Evolutionary conservation across 257 asterid genomes (phyloP), one percentile per base, ranked within the genome.

Genomic region (Gentiana macrophylla): DNA sequence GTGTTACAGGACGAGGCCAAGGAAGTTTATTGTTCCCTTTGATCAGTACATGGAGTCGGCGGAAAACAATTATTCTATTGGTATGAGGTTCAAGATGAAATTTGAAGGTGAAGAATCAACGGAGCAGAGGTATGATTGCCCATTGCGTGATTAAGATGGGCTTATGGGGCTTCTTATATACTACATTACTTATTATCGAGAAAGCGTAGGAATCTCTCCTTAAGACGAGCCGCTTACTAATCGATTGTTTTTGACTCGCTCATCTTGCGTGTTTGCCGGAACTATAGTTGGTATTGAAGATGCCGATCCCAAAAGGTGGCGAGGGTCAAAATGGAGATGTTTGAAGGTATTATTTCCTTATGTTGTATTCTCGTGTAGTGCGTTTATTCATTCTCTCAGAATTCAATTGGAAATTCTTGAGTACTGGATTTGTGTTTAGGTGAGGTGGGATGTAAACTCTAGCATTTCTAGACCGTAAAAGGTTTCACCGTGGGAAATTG

Each of bases 71-170:
- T 86, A 83, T 57, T 74, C 97, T 0, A 81, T 89, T 52, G 97
- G 97, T 50, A 89, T 83, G 97, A 73, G 97, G 77, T 89, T 89
- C 53, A 89, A 83, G 68, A 89, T 89, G 97, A 76, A 92, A 71
- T 89, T 89, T 4, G 97, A 89, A 86, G 97, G 97, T 61, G 97
- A 89, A 79, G 97, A 89, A 74, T 85, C 97, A 56, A 95, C 95
- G 35, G 97, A 89, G 73, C 97, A 86, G 79, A 83, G 97, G 97
- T 89, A 72, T 55, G 49, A 54, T 50, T 47, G 56, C 49, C 9
- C 57, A 36, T 59, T 55, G 41, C 44, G 15, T 9, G 8, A 9
- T 6, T 12, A 2, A 9, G n/a, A 49, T 5, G 62, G n/a, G n/a
- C 38, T 24, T 9, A 15, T 15, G 24, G 55, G 4, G 12, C 34